Base-by-base conservation (phyloP, 495 filamentous ascomycete genomes). In the Aspergillus sparsus region DNA sequence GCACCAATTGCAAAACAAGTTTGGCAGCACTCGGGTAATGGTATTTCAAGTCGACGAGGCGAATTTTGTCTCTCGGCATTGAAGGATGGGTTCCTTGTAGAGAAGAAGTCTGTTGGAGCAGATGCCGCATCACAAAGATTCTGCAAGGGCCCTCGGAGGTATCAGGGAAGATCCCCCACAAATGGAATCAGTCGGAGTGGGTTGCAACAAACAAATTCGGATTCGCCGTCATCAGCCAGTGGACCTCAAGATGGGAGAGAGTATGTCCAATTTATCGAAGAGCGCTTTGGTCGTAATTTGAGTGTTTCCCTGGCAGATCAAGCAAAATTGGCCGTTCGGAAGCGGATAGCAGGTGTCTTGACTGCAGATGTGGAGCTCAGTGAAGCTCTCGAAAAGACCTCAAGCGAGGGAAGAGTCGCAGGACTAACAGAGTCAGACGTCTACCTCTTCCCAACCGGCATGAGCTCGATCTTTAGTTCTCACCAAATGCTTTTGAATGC, bases 21-120 rank as follows among this genome's bases (percentile, higher is more conserved):
- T 67, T 98, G 94, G 94, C 94, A 97, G 63, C 94, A 98, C 70
- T 86, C 91, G 7, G 94, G 94, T n/a, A 92, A 96, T 62, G 94
- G 94, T 6, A 80, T 98, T 27, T 97, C 92, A 2, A 96, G 92
- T 72, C 88, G 94, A 44, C 84, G 92, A 15, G 92, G 90, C 12
- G 94, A 97, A 68, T 96, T 93, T 70, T 97, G 91, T 70, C 84
- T 89, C 50, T 73, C 77, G 37, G 81, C 91, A 11, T 84, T 96
- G 64, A 80, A 84, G 18, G 87, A 93, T 58, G 87, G 88, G 1
- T 74, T 85, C 31, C 77, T 98, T 31, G 78, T 88, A 5, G 82
- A 85, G 27, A 75, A 60, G 36, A 69, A 66, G 49, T 44, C 67
- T 52, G 51, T 58, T 5, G 59, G 62, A 13, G 35, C 69, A 18